These are phyloP conservation scores for Trichosanthes truncata DNA, from an alignment of 306 rosid genomes.

Conservation along the genomic window DNA sequence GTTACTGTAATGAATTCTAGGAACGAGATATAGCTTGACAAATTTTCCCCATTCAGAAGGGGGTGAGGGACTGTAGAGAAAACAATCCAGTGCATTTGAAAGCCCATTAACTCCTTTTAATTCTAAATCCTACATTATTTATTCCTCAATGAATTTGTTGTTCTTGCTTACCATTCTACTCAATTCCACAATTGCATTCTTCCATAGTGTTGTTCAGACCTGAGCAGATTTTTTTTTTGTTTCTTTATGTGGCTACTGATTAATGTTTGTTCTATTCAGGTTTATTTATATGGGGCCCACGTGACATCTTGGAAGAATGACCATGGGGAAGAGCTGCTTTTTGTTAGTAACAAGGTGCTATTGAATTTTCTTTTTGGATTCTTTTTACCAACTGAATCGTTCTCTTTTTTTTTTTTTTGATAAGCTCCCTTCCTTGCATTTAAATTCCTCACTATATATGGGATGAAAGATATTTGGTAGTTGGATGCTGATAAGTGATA, in stretches of 20 bases:
- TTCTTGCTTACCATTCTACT: background rate
- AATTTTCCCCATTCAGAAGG: background rate
- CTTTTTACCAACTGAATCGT: background rate
- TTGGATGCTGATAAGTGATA: background rate
- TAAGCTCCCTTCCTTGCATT: background rate
- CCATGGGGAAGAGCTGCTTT: conserved; percentile 82
- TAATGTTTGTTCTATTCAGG: conserved; percentile 34
- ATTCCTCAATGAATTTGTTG: background rate
- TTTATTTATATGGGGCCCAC: conserved; percentile 76
- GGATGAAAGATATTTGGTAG: background rate
- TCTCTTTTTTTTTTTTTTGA: background rate
- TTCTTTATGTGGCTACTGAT: background rate
- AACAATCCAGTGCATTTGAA: background rate
- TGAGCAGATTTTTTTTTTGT: background rate
- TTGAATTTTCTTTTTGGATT: background rate
- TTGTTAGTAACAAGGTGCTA: conserved; percentile 82
- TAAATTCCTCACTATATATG: background rate
- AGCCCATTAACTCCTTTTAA: background rate
- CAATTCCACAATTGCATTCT: background rate
- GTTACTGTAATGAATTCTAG: background rate
- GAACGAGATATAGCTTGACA: background rate
- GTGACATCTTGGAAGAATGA: conserved; percentile 99
- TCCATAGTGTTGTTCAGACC: background rate
- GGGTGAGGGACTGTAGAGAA: background rate
- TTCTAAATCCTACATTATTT: background rate